Base-by-base conservation (phyloP, 345 rosid species). In the Brassica rapa region DNA sequence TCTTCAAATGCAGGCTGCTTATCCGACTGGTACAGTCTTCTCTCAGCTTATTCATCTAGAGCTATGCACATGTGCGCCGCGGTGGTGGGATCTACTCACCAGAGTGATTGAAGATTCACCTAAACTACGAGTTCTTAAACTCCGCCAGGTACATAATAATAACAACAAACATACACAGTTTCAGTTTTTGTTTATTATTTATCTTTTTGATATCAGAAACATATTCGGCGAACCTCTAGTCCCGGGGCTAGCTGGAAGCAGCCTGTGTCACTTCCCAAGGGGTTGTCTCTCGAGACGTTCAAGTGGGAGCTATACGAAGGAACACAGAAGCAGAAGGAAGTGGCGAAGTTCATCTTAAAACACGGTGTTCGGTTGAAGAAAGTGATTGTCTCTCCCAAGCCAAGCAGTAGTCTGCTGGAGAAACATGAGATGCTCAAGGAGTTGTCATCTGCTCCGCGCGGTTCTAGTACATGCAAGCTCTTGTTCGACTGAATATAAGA, bases 351-450 rank as follows among this genome's bases (percentile, higher is more conserved):
- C 23, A 51, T 79, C 63, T 60, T 79, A 8, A 46, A 67, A 29
- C 73, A 73, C 16, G 74, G 74, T 33, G 61, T 19, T 60, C 57
- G 78, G 5, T 25, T 79, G 69, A 79, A 79, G 70, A 60, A 0
- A 12, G 82, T 68, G 27, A 33, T 73, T 33, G 67, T 79, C 16
- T 46, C 82, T 60, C 56, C 77, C 9, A 72, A 67, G 21, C 32
- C 64, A 37, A 49, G 49, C 60, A 46, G 69, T 67, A 49, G 24
- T 73, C 70, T 79, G 64, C 25, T 5, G 2, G 82, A 79, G 78
- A 79, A 73, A 73, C 82, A 79, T 59, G 82, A 79, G 70, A 79
- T 79, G 78, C 82, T 79, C 78, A 79, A 79, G 78, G 64, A 72
- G 11, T 73, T 79, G 67, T 66, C 82, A 46, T 66, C 46, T 29